Percentiles rank a stretch among this genome's conserved stretches.
Evolutionary conservation across 2,329 filamentous ascomycete genomes (phyloP).

Genomic region (Paecilomyces fulvus): DNA sequence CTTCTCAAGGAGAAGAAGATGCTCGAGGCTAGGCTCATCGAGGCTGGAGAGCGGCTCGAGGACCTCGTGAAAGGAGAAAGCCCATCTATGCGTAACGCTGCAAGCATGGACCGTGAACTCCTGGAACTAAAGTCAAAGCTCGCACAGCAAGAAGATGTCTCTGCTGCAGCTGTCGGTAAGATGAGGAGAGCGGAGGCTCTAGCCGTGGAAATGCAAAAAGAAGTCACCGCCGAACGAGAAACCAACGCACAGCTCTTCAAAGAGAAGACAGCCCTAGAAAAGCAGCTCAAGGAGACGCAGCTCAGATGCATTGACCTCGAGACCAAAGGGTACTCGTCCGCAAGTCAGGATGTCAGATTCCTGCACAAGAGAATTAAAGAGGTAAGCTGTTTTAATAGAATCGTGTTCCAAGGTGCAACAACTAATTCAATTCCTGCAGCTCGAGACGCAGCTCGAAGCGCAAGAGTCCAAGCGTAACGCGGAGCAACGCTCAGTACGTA

Average conservation of each 20-base stretch:
- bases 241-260: slow-evolving; percentile 72
- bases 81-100: slow-evolving; percentile 81
- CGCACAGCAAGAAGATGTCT: slow-evolving; percentile 89
- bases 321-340: slow-evolving; percentile 92
- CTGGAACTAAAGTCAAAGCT: slow-evolving; percentile 81
- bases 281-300: slow-evolving; percentile 82
- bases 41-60: slow-evolving; percentile 81
- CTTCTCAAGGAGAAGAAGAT: slow-evolving; percentile 83
- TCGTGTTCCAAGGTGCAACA: neutral
- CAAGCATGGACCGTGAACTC: slow-evolving; percentile 78
- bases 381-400: slow-evolving; percentile 47
- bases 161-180: slow-evolving; percentile 85
- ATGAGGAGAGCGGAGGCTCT: slow-evolving; percentile 91
- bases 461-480: slow-evolving; percentile 71
- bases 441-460: slow-evolving; percentile 77
- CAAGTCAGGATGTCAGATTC: slow-evolving; percentile 91
- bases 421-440: slow-evolving; percentile 43
- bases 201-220: slow-evolving; percentile 82
- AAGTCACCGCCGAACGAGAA: slow-evolving; percentile 79
- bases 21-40: slow-evolving; percentile 73
- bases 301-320: slow-evolving; percentile 85
- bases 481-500: slow-evolving; percentile 79
- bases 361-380: slow-evolving; percentile 91
- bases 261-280: slow-evolving; percentile 83
- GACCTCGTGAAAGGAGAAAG: slow-evolving; percentile 79